Base-by-base conservation (phyloP, 106 monocot species). In the Cymbidium sinense region DNA sequence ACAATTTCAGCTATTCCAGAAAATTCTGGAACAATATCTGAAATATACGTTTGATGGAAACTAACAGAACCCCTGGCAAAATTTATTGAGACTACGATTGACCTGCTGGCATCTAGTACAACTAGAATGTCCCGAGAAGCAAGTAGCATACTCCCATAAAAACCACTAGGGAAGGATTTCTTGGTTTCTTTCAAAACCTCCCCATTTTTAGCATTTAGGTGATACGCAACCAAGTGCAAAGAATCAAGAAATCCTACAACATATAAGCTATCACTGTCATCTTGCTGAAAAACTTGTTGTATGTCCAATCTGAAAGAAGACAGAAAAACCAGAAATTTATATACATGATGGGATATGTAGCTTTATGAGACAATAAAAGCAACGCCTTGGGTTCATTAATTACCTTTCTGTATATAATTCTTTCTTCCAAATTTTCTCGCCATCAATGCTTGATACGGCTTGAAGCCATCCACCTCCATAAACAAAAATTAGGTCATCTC, bases 391-490 rank as follows among this genome's bases (percentile, higher is more conserved):
- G 72, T 34, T 79, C 12, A 70, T 31, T 23, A 20, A 73, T 65
- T 85, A 99, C 99, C 95, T 80, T 76, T 93, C 89, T 65, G 50
- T 44, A 39, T 84, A 35, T 75, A 99, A 85, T 19, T 90, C 86
- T 82, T 89, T 95, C 72, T 39, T 91, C 98, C 98, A 98, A 79
- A 88, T 74, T 87, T 92, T 77, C 51, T 82, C 84, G 74, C 98
- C 99, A 87, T 95, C 92, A 75, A 86, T 80, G 73, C 92, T 90
- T 62, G 99, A 99, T 77, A 99, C 44, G 31, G 93, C 90, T 81
- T 85, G 89, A 82, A 99, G 88, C 35, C 77, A 89, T 15, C 90
- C 89, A 77, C 91, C 89, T 83, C 80, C 77, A 74, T 47, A 93
- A 78, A 88, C 87, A 77, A 93, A 74, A 79, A 95, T 81, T 55